Evolutionary conservation across 352 stramenopile species (phyloP).

Genomic region (Peronosclerospora sorghi): DNA sequence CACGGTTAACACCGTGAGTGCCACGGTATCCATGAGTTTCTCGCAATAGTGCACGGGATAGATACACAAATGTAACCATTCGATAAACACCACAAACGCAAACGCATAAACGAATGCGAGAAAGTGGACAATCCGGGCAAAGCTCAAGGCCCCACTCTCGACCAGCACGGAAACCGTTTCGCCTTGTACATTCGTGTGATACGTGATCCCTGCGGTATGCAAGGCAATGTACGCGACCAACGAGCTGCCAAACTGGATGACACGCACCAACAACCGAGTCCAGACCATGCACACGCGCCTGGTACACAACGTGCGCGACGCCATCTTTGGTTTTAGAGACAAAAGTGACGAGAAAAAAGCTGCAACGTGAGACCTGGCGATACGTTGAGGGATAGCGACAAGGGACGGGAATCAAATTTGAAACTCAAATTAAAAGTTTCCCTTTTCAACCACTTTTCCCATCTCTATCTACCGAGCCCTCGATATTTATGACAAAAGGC

Average conservation of each 20-base stretch:
- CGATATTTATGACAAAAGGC: too few relatives aligned
- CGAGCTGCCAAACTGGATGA: conserved; percentile 48
- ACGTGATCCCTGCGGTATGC: conserved; percentile 29
- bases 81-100: conserved; percentile 39
- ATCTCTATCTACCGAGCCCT: too few relatives aligned
- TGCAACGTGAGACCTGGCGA: too few relatives aligned
- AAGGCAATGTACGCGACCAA: conserved; percentile 46
- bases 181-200: conserved; percentile 11
- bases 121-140: conserved; percentile 52
- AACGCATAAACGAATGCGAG: conserved; percentile 53
- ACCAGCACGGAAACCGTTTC: conserved; percentile 38
- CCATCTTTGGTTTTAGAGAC: not conserved
- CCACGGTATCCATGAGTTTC: conserved; percentile 32
- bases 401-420: too few relatives aligned
- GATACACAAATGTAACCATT: conserved; percentile 30
- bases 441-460: too few relatives aligned
- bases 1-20: conserved; percentile 29
- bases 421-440: too few relatives aligned
- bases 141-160: conserved; percentile 33
- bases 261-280: conserved; percentile 35
- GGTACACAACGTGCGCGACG: not conserved
- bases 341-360: not conserved
- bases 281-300: conserved; percentile 14
- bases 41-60: conserved; percentile 35
- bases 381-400: too few relatives aligned